These are phyloP conservation scores for Astragalus glycyphyllos DNA, from an alignment of 306 rosid genomes.

Conservation along the genomic window DNA sequence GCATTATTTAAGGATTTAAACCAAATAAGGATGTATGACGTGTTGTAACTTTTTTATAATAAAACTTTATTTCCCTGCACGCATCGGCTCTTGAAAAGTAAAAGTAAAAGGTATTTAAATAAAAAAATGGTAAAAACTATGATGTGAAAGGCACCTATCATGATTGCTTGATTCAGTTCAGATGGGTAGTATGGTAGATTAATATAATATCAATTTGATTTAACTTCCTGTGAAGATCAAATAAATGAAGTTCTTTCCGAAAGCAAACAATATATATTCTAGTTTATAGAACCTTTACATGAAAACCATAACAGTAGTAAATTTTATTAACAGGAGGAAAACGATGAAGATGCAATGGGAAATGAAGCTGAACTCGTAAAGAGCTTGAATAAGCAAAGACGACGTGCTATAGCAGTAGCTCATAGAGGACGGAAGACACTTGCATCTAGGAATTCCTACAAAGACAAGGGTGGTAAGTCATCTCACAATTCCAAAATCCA, in stretches of 20 bases:
- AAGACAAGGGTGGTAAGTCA: slow-evolving; percentile 90
- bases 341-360: slow-evolving; percentile 39
- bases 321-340: slow-evolving; percentile 54
- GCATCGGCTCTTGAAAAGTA: slow-evolving; percentile 5
- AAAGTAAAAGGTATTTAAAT: background rate
- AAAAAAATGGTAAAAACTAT: background rate
- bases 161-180: background rate
- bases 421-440: slow-evolving; percentile 59
- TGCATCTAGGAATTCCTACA: slow-evolving; percentile 75
- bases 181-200: background rate
- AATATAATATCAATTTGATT: slow-evolving; percentile 19
- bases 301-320: background rate
- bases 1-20: background rate
- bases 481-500: slow-evolving; percentile 70
- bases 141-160: slow-evolving; percentile 7
- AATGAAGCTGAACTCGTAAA: slow-evolving; percentile 60
- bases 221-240: background rate
- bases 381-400: slow-evolving; percentile 73
- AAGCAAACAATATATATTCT: background rate
- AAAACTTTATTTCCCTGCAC: slow-evolving; percentile 11
- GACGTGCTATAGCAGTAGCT: slow-evolving; percentile 62
- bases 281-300: background rate
- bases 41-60: background rate
- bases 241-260: background rate
- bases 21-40: background rate